Base-by-base conservation (phyloP, 2,329 filamentous ascomycete species). In the Drechslera avenae region DNA sequence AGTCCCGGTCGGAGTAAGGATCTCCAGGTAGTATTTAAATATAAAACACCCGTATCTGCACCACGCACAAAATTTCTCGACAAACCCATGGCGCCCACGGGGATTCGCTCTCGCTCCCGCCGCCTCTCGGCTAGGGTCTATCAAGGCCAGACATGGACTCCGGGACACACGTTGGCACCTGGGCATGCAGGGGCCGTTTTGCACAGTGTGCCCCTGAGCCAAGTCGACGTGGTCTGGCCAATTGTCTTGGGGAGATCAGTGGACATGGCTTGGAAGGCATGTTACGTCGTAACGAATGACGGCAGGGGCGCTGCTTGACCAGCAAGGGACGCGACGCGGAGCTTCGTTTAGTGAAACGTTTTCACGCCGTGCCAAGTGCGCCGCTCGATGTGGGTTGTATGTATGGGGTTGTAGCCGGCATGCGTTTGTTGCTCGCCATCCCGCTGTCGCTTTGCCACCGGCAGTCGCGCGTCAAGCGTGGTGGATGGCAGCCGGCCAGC, bases 261-360 rank as follows among this genome's bases (percentile, higher is more conserved):
- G 61, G 59, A 55, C 56, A 41, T 49, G n/a, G 23, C 37, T 48
- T 39, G 49, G 48, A 52, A 26, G 33, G 37, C 16, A 28, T 19
- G 26, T 39, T 19, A 5, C 2, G 28, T 39, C 31, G 54, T 39
- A 41, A 52, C 60, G 52, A 59, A 60, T 64, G 49, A 62, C 46
- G 53, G 42, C 46, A 41, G 50, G 32, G 56, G 59, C 43, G 57
- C 42, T 30, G 33, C 56, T 50, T 60, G 50, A 57, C 52, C 48
- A 52, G 60, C 57, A 61, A 63, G 59, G 57, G 54, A 51, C 47
- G 37, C 21, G 32, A 41, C 49, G 50, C 49, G 45, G 46, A 55
- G 46, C 26, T 34, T 43, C 54, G 62, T 66, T 66, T 64, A 63
- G 64, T 59, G 56, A 67, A 67, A 67, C 62, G 42, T 43, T 50